phyloP scores from a whole-genome alignment of 129 eudicot genomes.

The Ambrosia artemisiifolia region DNA sequence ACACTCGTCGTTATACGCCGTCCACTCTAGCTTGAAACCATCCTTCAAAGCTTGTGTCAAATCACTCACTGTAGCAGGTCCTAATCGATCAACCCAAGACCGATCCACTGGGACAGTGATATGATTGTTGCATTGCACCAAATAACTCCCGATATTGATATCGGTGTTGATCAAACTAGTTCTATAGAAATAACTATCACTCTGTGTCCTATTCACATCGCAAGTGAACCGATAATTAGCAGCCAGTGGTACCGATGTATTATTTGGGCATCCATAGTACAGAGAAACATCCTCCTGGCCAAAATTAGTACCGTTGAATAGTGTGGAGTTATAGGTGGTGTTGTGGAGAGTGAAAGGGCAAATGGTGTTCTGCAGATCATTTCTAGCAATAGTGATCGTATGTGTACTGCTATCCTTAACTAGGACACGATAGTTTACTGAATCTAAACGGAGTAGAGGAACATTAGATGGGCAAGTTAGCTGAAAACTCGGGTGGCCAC shows the following conservation, averaged over 20 bases:
- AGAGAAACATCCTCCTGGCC: slow-evolving; percentile 29
- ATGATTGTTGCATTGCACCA: background rate
- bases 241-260: background rate
- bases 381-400: slow-evolving; percentile 30
- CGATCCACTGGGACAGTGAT: slow-evolving; percentile 27
- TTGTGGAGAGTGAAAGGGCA: slow-evolving; percentile 34
- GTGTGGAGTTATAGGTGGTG: slow-evolving; percentile 32
- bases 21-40: slow-evolving; percentile 48
- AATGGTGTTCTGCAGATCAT: slow-evolving; percentile 26
- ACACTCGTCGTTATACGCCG: slow-evolving; percentile 26
- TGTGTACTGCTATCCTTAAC: background rate
- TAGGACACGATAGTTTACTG: slow-evolving; percentile 30
- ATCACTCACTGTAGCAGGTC: background rate
- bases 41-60: slow-evolving; percentile 16
- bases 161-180: background rate
- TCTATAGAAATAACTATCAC: slow-evolving; percentile 13
- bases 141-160: too few relatives aligned
- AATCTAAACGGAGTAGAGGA: background rate
- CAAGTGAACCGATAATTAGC: slow-evolving; percentile 3
- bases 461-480: slow-evolving; percentile 28
- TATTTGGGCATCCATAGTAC: slow-evolving; percentile 31
- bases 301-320: background rate
- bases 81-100: background rate
- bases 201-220: background rate
- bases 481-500: slow-evolving; percentile 50